Conservation (phyloP, 2,329 filamentous ascomycete genomes). For the Verticillium albo-atrum region DNA sequence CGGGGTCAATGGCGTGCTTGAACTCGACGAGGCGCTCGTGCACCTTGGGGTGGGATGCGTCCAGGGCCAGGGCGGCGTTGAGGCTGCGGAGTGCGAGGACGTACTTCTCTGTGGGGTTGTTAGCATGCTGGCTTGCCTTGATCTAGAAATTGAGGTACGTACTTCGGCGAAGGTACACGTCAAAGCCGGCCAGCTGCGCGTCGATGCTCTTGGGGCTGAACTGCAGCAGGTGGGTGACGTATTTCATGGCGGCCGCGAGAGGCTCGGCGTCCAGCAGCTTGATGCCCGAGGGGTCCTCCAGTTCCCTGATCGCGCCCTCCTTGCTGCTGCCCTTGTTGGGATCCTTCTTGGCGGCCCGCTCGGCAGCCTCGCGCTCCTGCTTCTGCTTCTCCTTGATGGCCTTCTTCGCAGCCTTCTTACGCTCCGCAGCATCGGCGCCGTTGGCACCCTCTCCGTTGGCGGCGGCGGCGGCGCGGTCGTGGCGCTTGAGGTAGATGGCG, state of each 20-base stretch:
- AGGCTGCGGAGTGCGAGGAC: constrained; percentile 84
- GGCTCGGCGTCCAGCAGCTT: constrained; percentile 82
- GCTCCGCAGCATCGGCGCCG: constrained; percentile 59
- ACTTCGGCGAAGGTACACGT: constrained; percentile 83
- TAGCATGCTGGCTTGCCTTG: constrained; percentile 18
- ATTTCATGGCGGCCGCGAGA: constrained; percentile 82
- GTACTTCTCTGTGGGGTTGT: constrained; percentile 63
- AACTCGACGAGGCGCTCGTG: constrained; percentile 72
- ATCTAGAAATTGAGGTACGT: constrained; percentile 31
- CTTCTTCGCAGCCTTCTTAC: constrained; percentile 87
- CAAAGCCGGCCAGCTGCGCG: constrained; percentile 81
- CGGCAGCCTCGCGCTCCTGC: constrained; percentile 71
- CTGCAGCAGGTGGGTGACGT: constrained; percentile 75
- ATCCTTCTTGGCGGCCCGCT: constrained; percentile 74
- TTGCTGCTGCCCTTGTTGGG: constrained; percentile 69
- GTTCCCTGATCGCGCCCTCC: constrained; percentile 73
- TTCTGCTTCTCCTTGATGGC: constrained; percentile 68
- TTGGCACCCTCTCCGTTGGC: constrained; percentile 52
- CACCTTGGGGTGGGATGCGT: constrained; percentile 65
- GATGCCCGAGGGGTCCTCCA: constrained; percentile 79
- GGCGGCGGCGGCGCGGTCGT: constrained; percentile 66
- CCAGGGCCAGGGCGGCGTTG: constrained; percentile 65
- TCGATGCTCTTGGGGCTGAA: constrained; percentile 76
- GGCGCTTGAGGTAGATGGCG: constrained; percentile 72
- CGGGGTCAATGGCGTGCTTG: constrained; percentile 54